phyloP scores from a whole-genome alignment of 2,329 filamentous ascomycete species.

The Dactylellina leptospora region DNA sequence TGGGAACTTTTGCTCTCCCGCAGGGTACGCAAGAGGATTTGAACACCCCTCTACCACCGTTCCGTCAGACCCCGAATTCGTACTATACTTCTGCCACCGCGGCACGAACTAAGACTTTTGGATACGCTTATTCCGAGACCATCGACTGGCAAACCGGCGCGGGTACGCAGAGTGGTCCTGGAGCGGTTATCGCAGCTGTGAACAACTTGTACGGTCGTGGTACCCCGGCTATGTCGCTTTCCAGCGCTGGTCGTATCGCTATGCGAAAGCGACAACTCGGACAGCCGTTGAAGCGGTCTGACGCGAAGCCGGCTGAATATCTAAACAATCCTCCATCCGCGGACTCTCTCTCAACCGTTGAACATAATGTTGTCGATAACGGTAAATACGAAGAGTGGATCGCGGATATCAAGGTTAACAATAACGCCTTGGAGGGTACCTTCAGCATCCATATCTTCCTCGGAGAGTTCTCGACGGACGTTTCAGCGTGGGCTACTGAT shows the following conservation, averaged over 20 bases:
- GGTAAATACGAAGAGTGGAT: slow-evolving; percentile 59
- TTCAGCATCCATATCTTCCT: slow-evolving; percentile 61
- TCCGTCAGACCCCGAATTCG: slow-evolving; percentile 45
- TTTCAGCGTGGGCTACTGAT: slow-evolving; percentile 59
- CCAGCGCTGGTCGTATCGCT: slow-evolving; percentile 18
- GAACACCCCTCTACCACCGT: slow-evolving; percentile 55
- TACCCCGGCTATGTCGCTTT: slow-evolving; percentile 53
- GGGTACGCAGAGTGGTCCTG: slow-evolving; percentile 59
- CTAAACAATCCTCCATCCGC: slow-evolving; percentile 35
- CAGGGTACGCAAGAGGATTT: slow-evolving; percentile 49
- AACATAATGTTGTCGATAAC: slow-evolving; percentile 41
- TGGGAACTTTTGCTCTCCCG: slow-evolving; percentile 30
- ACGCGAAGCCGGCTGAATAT: slow-evolving; percentile 11
- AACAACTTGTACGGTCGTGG: slow-evolving; percentile 69
- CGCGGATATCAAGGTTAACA: slow-evolving; percentile 59
- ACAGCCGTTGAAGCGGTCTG: slow-evolving; percentile 17
- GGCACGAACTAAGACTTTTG: slow-evolving; percentile 67
- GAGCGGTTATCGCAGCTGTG: slow-evolving; percentile 65
- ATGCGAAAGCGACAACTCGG: slow-evolving; percentile 44
- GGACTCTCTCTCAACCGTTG: slow-evolving; percentile 21
- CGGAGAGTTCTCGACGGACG: slow-evolving; percentile 58
- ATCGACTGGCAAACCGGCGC: slow-evolving; percentile 61
- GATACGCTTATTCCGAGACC: slow-evolving; percentile 79
- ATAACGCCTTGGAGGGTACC: slow-evolving; percentile 59
- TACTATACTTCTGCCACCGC: slow-evolving; percentile 52